A percentile compares a stretch with the other conserved stretches of the same genome.
Evolutionary conservation across 139 green algal genomes (phyloP).

Genomic region (Coelastrella sp.): DNA sequence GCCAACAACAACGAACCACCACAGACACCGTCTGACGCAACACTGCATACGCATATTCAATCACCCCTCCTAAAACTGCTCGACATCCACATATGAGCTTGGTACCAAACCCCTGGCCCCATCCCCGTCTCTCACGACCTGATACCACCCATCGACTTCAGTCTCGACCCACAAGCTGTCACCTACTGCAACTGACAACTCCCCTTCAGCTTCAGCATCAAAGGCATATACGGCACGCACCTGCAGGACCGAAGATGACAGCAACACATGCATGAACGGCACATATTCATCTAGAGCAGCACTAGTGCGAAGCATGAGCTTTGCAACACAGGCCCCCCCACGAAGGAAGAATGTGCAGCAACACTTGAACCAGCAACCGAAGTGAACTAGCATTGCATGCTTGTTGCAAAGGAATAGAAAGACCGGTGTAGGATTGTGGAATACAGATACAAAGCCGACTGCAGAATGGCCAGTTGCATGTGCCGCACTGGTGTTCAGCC

Average conservation of each 20-base stretch:
- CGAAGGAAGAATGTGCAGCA: too few species aligned
- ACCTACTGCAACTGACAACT: slow-evolving; percentile 59
- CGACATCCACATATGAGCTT: slow-evolving; percentile 53
- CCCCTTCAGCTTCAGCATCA: slow-evolving; percentile 62
- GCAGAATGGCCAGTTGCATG: too few species aligned
- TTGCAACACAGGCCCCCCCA: too few species aligned
- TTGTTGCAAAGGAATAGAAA: too few species aligned
- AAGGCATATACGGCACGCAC: slow-evolving; percentile 61
- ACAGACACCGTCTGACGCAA: too few species aligned
- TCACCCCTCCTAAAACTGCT: neutral
- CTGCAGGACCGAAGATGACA: neutral
- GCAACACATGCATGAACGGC: neutral
- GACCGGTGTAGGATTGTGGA: too few species aligned
- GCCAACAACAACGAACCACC: too few species aligned
- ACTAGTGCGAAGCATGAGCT: neutral
- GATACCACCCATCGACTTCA: slow-evolving; percentile 78
- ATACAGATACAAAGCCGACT: too few species aligned
- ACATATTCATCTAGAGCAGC: neutral
- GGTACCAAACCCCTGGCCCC: slow-evolving; percentile 59
- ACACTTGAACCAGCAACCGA: too few species aligned
- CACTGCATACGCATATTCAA: too few species aligned
- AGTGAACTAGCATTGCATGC: too few species aligned
- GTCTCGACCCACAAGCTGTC: slow-evolving; percentile 56
- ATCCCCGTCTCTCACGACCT: slow-evolving; percentile 50
- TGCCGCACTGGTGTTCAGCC: too few species aligned